Base-by-base conservation (phyloP, 208 protist species). In the Trypanosomatidae sp. region DNA sequence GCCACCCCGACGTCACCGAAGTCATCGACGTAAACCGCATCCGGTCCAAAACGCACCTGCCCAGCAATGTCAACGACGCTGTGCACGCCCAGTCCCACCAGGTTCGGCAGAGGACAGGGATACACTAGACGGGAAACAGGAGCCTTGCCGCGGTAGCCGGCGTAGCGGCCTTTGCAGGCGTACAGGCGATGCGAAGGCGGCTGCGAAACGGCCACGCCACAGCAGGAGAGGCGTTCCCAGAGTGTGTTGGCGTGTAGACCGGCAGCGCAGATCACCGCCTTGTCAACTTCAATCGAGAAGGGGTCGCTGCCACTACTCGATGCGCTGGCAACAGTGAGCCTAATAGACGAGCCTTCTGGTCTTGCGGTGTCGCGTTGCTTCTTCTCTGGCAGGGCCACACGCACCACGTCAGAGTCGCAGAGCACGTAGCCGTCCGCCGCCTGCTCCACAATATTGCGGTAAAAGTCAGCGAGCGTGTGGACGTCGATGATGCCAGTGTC, bases 401-500 rank as follows among this genome's bases (percentile, higher is more conserved):
- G 49, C 1, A 39, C 70, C 25, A 82, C 76, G 0, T 85, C 66
- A 9, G 71, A 39, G 30, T 70, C 22, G 43, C 69, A 83, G 10
- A 74, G 41, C 3, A 85, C 71, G 41, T 73, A 83, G 15, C 76
- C 82, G 0, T 67, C 56, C 0, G 65, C 41, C 1, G 69, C 49
- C 13, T 43, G 1, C 33, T 80, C 75, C 19, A 83, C 62, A 3
- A 67, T 43, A 3, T 15, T 1, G 13, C 74, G 69, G 53, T 75
- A 81, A 22, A 77, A 69, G 33, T 81, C 77, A 2, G 58, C 55
- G 39, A 87, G 72, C 2, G 66, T 69, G 67, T 79, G 60, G 2
- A 86, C 77, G 43, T 87, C 77, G 22, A 90, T 66, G 36, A 90
- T 92, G 19, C 87, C 85, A 47, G 80, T 87, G 49, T 62, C 71